Conservation (phyloP, 2,329 filamentous ascomycete genomes). For the Colletotrichum endophyticum region DNA sequence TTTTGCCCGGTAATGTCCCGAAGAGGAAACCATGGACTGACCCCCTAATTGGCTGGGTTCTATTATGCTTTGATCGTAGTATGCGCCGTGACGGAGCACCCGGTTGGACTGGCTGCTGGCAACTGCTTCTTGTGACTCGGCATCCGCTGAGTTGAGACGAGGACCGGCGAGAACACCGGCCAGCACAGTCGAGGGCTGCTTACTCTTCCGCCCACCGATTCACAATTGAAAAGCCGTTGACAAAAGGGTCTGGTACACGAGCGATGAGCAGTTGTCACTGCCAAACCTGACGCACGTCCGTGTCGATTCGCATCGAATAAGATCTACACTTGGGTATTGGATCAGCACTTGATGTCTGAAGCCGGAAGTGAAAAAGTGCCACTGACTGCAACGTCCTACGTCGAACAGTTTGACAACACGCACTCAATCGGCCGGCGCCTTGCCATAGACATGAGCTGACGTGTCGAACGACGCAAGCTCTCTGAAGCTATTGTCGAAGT, state of each 20-base stretch:
- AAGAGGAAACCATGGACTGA: background rate
- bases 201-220: background rate
- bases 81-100: background rate
- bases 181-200: fast-evolving
- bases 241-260: background rate
- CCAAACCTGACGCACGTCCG: background rate
- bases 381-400: background rate
- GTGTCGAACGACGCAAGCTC: background rate
- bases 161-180: background rate
- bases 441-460: background rate
- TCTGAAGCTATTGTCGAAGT: background rate
- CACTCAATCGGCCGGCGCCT: background rate
- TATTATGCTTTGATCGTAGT: background rate
- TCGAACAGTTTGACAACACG: background rate
- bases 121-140: background rate
- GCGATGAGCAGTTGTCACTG: background rate
- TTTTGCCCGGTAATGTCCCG: background rate
- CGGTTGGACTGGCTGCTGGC: background rate
- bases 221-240: background rate
- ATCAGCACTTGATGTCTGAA: background rate
- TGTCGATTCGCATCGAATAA: background rate
- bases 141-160: background rate
- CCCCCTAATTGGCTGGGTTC: fast-evolving
- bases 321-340: background rate
- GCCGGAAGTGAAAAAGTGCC: background rate